Evolutionary conservation across 164 flowering plant genomes (phyloP).

Genomic region (Liriodendron chinense): DNA sequence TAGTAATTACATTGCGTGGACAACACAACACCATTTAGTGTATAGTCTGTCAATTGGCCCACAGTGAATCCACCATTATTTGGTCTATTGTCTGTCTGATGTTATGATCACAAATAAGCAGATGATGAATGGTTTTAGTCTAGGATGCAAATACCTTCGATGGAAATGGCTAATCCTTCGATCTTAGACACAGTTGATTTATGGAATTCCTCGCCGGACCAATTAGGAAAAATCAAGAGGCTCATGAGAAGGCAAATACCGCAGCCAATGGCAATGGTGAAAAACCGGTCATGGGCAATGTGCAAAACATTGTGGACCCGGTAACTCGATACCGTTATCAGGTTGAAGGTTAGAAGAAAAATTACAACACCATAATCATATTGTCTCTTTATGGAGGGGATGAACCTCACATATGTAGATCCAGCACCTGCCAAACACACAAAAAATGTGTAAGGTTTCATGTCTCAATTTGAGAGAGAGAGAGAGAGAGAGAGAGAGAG

Average conservation of each 20-base stretch:
- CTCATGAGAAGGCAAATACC: slow-evolving; percentile 83
- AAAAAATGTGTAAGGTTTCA: too few species aligned
- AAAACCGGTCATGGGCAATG: slow-evolving; percentile 65
- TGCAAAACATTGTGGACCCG: slow-evolving; percentile 59
- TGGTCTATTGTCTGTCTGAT: background rate
- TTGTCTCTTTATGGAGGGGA: slow-evolving; percentile 78
- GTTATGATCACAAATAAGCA: too few species aligned
- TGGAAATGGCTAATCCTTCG: slow-evolving; percentile 69
- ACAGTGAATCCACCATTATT: too few species aligned
- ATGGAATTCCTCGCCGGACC: slow-evolving; percentile 92
- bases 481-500: too few species aligned
- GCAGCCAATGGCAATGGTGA: slow-evolving; percentile 80
- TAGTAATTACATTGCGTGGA: background rate
- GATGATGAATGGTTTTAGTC: background rate
- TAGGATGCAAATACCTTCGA: slow-evolving; percentile 49
- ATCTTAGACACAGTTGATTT: slow-evolving; percentile 62
- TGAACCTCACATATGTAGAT: slow-evolving; percentile 71
- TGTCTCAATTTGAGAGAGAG: too few species aligned
- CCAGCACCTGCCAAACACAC: slow-evolving; percentile 20
- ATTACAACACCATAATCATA: slow-evolving; percentile 88
- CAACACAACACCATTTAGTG: too few species aligned
- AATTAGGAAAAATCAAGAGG: slow-evolving; percentile 68
- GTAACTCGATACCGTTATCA: slow-evolving; percentile 81
- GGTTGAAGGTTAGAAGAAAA: slow-evolving; percentile 82
- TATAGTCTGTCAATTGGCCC: too few species aligned